These are phyloP conservation scores for Schizophyllum amplum DNA, from an alignment of 1,284 basidiomycete species.

Conservation along the genomic window DNA sequence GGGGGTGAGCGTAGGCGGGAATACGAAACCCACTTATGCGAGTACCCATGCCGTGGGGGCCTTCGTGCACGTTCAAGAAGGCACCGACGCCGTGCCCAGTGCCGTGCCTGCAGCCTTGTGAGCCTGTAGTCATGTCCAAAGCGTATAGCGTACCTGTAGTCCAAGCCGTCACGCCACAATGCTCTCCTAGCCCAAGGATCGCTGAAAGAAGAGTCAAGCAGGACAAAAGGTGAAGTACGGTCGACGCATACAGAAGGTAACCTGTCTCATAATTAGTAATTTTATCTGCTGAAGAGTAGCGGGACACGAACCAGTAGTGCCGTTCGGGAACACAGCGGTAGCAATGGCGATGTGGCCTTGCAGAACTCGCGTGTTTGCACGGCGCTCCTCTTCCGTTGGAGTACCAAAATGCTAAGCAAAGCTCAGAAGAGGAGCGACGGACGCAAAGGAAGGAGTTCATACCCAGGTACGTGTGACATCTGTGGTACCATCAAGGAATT, in stretches of 20 bases:
- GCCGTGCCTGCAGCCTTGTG: constrained; percentile 57
- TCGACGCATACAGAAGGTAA: constrained; percentile 44
- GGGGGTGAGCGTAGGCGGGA: background rate
- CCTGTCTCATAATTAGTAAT: no score
- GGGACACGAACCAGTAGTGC: constrained; percentile 66
- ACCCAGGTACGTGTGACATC: constrained; percentile 90
- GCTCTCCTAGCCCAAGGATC: constrained; percentile 40
- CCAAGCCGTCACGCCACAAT: constrained; percentile 89
- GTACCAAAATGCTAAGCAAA: constrained; percentile 92
- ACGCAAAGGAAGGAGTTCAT: background rate
- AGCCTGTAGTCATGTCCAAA: background rate
- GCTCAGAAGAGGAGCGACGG: background rate
- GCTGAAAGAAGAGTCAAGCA: background rate
- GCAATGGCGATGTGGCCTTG: constrained; percentile 96
- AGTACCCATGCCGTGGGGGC: constrained; percentile 83
- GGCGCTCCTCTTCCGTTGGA: constrained; percentile 76
- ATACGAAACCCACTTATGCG: constrained; percentile 55
- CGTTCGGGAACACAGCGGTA: constrained; percentile 76
- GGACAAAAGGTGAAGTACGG: background rate
- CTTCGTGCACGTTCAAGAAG: constrained; percentile 92
- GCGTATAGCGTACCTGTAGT: constrained; percentile 24
- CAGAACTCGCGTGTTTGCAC: constrained; percentile 88
- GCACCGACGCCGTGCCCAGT: constrained; percentile 95
- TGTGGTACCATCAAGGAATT: constrained; percentile 92
- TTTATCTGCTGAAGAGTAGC: background rate